Conservation (phyloP, 169 alveolate genomes). For the Cryptosporidium ubiquitum region DNA sequence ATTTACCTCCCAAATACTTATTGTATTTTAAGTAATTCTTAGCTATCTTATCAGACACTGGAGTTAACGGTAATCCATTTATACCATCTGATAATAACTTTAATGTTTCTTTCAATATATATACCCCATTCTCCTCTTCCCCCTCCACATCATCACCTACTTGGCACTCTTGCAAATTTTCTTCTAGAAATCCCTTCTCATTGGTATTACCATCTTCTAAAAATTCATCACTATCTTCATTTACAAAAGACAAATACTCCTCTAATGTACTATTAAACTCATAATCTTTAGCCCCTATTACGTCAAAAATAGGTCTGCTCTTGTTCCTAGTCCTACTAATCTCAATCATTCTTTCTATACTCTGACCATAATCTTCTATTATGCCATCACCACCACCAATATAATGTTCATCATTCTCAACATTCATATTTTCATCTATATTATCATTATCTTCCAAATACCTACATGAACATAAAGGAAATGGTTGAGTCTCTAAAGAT, state of each 20-base stretch:
- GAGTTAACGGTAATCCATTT: constrained; percentile 10
- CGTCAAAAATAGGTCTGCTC: constrained; percentile 34
- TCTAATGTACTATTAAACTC: constrained; percentile 35
- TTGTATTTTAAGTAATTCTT: constrained; percentile 25
- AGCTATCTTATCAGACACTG: constrained; percentile 49
- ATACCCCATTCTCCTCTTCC: not conserved
- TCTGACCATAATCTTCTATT: not conserved
- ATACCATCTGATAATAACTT: constrained; percentile 17
- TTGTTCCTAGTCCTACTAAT: not conserved
- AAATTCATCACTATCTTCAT: not conserved
- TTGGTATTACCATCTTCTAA: not conserved
- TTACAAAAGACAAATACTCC: constrained; percentile 42
- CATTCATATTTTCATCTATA: not conserved
- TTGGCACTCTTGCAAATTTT: not conserved
- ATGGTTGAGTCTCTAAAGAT: constrained; percentile 53
- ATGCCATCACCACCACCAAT: not conserved
- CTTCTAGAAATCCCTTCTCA: not conserved
- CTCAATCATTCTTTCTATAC: not conserved
- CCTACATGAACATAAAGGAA: constrained; percentile 69
- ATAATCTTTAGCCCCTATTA: constrained; percentile 30
- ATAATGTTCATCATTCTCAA: not conserved
- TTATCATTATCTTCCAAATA: constrained; percentile 19
- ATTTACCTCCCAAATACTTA: constrained; percentile 20
- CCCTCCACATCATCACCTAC: no score
- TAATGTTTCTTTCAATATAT: constrained; percentile 6